phyloP scores from a whole-genome alignment of 1,284 basidiomycete species.

The Rhodotorula sp. region DNA sequence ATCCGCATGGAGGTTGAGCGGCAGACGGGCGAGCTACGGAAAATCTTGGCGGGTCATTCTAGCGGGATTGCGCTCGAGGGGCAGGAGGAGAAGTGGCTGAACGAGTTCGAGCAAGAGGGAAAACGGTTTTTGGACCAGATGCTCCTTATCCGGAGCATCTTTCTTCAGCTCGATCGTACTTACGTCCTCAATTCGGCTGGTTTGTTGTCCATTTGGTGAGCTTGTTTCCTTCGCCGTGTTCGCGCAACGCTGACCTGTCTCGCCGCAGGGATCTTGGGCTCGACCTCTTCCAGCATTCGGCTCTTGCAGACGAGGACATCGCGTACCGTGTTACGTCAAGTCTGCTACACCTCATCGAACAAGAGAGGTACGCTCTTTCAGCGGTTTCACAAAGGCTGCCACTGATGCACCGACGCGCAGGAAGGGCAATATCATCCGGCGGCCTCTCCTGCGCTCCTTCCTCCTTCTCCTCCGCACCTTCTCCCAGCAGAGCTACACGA shows the following conservation, averaged over 20 bases:
- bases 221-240: background rate
- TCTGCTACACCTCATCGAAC: slow-evolving; percentile 29
- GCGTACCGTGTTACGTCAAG: slow-evolving; percentile 20
- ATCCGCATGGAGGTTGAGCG: slow-evolving; percentile 44
- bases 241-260: background rate
- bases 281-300: slow-evolving; percentile 42
- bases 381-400: too few relatives aligned
- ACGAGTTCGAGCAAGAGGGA: slow-evolving; percentile 11
- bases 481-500: slow-evolving; percentile 24
- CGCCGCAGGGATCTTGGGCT: slow-evolving; percentile 44
- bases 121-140: slow-evolving; percentile 37
- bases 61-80: background rate
- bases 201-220: slow-evolving; percentile 43
- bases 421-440: slow-evolving; percentile 32
- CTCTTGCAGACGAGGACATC: slow-evolving; percentile 34
- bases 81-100: slow-evolving; percentile 21
- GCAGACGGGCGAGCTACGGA: slow-evolving; percentile 28
- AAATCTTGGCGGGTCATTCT: background rate
- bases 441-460: slow-evolving; percentile 33
- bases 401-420: slow-evolving; percentile 16
- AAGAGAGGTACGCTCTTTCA: slow-evolving; percentile 35
- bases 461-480: slow-evolving; percentile 37
- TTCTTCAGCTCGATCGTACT: slow-evolving; percentile 45
- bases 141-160: slow-evolving; percentile 43
- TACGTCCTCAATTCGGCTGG: slow-evolving; percentile 40